These are phyloP conservation scores for Cerioporus squamosus DNA, from an alignment of 1,284 basidiomycete species.

Conservation along the genomic window DNA sequence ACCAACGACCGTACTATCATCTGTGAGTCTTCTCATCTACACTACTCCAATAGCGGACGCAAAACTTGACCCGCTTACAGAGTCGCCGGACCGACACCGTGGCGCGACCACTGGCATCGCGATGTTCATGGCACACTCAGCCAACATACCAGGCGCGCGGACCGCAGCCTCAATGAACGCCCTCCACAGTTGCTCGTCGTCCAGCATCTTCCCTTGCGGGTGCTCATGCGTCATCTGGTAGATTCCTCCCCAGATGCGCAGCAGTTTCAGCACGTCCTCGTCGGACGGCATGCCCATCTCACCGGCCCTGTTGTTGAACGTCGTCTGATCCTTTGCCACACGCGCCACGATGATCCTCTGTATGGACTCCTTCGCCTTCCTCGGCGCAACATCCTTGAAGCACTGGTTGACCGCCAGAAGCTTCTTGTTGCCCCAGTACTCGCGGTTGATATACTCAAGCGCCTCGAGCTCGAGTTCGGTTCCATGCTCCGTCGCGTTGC, in stretches of 20 bases:
- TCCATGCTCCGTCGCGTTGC: neutral
- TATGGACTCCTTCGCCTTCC: neutral
- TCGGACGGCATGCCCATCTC: neutral
- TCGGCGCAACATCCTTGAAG: neutral
- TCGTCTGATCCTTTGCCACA: neutral
- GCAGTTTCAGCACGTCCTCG: neutral
- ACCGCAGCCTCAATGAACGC: too few relatives aligned
- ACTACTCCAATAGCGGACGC: too few relatives aligned
- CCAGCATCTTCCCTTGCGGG: neutral
- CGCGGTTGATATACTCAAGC: slow-evolving; percentile 2
- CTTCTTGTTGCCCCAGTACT: slow-evolving; percentile 2
- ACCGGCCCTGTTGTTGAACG: neutral
- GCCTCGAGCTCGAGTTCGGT: neutral
- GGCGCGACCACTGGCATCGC: too few relatives aligned
- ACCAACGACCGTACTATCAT: too few relatives aligned
- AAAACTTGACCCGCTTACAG: too few relatives aligned
- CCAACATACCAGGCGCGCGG: too few relatives aligned
- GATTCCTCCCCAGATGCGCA: neutral
- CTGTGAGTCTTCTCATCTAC: too few relatives aligned
- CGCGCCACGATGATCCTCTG: neutral
- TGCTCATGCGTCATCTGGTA: neutral
- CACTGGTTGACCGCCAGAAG: neutral
- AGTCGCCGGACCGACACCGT: too few relatives aligned
- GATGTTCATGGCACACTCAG: too few relatives aligned
- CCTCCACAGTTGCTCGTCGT: neutral